Percentiles rank a stretch among this genome's conserved stretches.
phyloP scores from a whole-genome alignment of 345 rosid genomes.

The Balakata baccata region DNA sequence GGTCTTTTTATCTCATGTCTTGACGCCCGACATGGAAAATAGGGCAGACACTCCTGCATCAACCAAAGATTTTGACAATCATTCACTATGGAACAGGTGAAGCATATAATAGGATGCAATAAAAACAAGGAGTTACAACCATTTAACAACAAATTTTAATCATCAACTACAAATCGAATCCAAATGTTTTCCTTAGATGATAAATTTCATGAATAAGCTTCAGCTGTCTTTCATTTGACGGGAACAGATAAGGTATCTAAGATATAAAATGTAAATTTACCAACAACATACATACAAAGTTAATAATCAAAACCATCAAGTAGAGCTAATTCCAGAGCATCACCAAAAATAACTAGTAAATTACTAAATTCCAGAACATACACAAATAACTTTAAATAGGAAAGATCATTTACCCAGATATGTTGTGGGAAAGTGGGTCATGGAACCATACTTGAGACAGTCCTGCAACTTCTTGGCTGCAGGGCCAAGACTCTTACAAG shows the following conservation, averaged over 20 bases:
- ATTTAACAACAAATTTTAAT: background rate
- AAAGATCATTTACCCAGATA: conserved; percentile 1
- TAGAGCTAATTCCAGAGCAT: too few species aligned
- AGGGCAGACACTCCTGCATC: conserved; percentile 45
- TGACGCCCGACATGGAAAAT: conserved; percentile 34
- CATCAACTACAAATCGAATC: background rate
- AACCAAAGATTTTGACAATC: conserved; percentile 11
- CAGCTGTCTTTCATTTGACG: background rate
- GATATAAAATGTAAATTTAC: background rate
- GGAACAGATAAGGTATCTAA: background rate
- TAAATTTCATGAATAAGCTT: background rate
- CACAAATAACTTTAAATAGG: background rate
- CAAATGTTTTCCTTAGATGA: background rate
- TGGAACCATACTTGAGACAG: background rate
- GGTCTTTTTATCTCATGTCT: conserved; percentile 47
- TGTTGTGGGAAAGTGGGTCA: background rate
- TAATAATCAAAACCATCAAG: background rate
- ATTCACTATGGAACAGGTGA: background rate
- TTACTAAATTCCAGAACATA: background rate
- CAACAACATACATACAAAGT: background rate
- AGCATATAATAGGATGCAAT: background rate
- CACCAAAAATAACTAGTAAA: too few species aligned
- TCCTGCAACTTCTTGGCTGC: conserved; percentile 14
- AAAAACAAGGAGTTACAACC: background rate
- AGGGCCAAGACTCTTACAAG: background rate